phyloP scores from a whole-genome alignment of 768 basidiomycete species.

The Porpolomopsis calyptriformis region DNA sequence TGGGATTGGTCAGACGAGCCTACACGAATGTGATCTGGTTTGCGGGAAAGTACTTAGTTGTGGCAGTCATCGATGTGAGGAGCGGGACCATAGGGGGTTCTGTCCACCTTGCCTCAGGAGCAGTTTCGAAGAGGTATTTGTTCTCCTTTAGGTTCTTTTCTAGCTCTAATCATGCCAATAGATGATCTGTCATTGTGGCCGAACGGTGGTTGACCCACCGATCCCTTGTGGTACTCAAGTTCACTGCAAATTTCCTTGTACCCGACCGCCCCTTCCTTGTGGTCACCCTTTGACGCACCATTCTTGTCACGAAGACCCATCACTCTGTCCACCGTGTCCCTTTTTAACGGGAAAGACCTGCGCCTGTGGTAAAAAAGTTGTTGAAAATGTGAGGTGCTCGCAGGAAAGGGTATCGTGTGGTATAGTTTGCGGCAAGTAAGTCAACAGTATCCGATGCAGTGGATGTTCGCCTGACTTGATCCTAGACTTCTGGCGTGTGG shows the following conservation, averaged over 20 bases:
- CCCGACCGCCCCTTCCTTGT: slow-evolving; percentile 55
- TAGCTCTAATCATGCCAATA: slow-evolving; percentile 17
- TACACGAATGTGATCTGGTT: slow-evolving; percentile 78
- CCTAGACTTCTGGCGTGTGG: slow-evolving; percentile 69
- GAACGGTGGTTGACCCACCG: slow-evolving; percentile 82
- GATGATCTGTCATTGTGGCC: slow-evolving; percentile 74
- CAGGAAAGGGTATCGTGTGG: slow-evolving; percentile 78
- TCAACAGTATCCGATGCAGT: slow-evolving; percentile 8
- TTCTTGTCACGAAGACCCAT: slow-evolving; percentile 66
- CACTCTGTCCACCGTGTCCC: slow-evolving; percentile 77
- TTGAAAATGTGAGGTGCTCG: slow-evolving; percentile 78
- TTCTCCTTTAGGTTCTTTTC: slow-evolving; percentile 4
- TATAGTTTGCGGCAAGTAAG: slow-evolving; percentile 63
- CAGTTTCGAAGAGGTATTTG: slow-evolving; percentile 78
- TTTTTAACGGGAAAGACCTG: slow-evolving; percentile 71
- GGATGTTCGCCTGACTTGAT: background rate
- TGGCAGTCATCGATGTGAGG: slow-evolving; percentile 71
- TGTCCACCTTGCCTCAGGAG: slow-evolving; percentile 82
- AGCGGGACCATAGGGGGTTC: slow-evolving; percentile 68
- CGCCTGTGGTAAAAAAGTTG: slow-evolving; percentile 77
- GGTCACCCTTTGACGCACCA: slow-evolving; percentile 76
- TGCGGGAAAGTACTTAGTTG: slow-evolving; percentile 67
- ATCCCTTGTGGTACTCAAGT: slow-evolving; percentile 80
- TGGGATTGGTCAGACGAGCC: slow-evolving; percentile 41
- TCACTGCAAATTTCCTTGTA: slow-evolving; percentile 72